These are phyloP conservation scores for Macroventuria anomochaeta DNA, from an alignment of 2,329 filamentous ascomycete genomes.

Conservation along the genomic window DNA sequence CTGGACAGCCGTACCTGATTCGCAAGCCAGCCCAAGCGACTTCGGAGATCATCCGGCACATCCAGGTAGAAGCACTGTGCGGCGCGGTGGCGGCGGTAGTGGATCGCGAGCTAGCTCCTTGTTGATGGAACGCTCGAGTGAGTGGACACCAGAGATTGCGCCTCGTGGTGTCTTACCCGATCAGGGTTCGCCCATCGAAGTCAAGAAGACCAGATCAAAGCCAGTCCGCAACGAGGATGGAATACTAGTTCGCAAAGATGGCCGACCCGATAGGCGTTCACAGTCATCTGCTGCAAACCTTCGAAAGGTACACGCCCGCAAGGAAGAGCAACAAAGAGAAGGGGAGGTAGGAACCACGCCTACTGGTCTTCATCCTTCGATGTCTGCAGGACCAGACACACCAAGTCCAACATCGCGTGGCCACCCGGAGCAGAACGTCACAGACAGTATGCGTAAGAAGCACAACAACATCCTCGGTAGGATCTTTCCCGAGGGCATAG, in stretches of 20 bases:
- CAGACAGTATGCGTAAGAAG: constrained; percentile 35
- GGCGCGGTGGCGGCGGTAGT: constrained; percentile 44
- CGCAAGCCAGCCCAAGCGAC: constrained; percentile 47
- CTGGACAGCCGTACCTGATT: constrained; percentile 43
- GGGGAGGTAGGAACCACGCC: constrained; percentile 36
- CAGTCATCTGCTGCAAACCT: constrained; percentile 61
- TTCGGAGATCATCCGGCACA: constrained; percentile 42
- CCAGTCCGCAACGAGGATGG: constrained; percentile 59
- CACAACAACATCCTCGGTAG: constrained; percentile 46
- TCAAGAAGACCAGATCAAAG: constrained; percentile 59
- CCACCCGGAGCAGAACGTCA: constrained; percentile 18
- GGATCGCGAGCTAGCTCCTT: constrained; percentile 34
- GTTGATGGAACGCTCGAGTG: constrained; percentile 35
- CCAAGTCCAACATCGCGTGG: constrained; percentile 36
- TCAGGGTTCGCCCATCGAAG: constrained; percentile 15
- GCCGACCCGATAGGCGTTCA: constrained; percentile 58
- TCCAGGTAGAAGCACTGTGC: constrained; percentile 37
- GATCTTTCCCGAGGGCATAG: constrained; percentile 48
- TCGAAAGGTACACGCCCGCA: constrained; percentile 58
- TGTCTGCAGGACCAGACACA: constrained; percentile 28
- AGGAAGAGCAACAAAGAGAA: constrained; percentile 46
- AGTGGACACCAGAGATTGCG: constrained; percentile 24
- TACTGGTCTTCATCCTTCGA: constrained; percentile 23
- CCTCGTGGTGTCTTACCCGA: constrained; percentile 7
- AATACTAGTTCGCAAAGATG: constrained; percentile 59